phyloP scores from a whole-genome alignment of 192 early-diverging fungal species.

The Coemansia sp. region DNA sequence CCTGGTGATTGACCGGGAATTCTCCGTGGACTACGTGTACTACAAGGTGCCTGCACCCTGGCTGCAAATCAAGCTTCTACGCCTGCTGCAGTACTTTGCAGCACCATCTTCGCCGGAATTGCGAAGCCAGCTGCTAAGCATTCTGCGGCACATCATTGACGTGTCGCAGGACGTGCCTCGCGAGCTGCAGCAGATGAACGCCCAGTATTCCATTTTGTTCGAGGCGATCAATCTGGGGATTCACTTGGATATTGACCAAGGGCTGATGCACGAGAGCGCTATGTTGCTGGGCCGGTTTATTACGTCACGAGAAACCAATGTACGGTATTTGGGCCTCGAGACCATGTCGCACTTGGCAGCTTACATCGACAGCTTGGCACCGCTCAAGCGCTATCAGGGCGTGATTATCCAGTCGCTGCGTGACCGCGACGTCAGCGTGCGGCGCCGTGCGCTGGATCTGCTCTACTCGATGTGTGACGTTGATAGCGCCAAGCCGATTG shows the following conservation, averaged over 20 bases:
- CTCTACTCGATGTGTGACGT: constrained; percentile 97
- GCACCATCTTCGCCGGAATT: constrained; percentile 68
- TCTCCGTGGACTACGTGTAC: constrained; percentile 84
- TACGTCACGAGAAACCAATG: constrained; percentile 93
- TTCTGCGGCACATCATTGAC: constrained; percentile 80
- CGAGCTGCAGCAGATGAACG: constrained; percentile 97
- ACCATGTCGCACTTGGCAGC: constrained; percentile 94
- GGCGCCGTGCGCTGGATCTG: constrained; percentile 90
- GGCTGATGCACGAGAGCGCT: constrained; percentile 79
- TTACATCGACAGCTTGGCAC: constrained; percentile 75
- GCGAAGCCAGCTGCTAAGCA: constrained; percentile 63
- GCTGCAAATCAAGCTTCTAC: constrained; percentile 94
- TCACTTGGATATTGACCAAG: constrained; percentile 86
- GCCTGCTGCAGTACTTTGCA: constrained; percentile 94
- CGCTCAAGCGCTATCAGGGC: constrained; percentile 78
- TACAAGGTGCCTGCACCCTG: constrained; percentile 98
- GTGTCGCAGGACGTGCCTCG: constrained; percentile 86
- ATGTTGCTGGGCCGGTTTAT: constrained; percentile 85
- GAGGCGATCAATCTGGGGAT: constrained; percentile 97
- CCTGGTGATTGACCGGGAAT: constrained; percentile 84
- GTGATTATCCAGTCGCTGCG: constrained; percentile 88
- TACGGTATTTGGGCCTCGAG: constrained; percentile 95
- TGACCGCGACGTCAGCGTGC: constrained; percentile 97
- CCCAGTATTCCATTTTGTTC: constrained; percentile 95
- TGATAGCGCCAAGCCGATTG: constrained; percentile 79